These are phyloP conservation scores for Ceratobasidium sp. DNA, from an alignment of 1,284 basidiomycete genomes.

Conservation along the genomic window DNA sequence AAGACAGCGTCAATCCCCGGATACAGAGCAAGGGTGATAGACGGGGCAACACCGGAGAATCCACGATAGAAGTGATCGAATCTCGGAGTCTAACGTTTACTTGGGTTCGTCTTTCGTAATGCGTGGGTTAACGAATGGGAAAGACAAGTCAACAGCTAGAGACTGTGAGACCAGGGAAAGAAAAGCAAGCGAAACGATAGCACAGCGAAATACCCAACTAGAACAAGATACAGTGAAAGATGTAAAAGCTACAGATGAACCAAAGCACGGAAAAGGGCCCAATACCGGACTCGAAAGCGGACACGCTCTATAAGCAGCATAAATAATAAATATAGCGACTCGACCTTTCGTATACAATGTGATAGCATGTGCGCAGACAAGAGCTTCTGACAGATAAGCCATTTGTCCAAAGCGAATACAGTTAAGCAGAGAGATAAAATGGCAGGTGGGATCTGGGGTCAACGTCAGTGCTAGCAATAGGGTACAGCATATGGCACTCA, in stretches of 20 bases:
- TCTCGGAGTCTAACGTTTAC: not conserved
- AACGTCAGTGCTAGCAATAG: not conserved
- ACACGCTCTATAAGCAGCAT: conserved; percentile 34
- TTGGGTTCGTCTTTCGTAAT: not conserved
- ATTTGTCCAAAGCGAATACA: conserved; percentile 37
- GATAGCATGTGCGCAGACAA: conserved; percentile 24
- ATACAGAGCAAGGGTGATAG: not conserved
- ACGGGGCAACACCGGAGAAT: not conserved
- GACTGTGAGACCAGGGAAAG: not conserved
- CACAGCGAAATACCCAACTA: not conserved
- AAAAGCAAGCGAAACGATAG: conserved; percentile 4
- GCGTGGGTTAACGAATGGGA: conserved; percentile 12
- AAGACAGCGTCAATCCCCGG: no score
- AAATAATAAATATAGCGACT: conserved; percentile 46
- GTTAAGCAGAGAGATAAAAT: not conserved
- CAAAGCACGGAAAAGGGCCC: not conserved
- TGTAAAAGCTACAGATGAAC: not conserved
- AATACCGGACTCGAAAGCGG: not conserved
- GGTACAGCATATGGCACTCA: conserved; percentile 8
- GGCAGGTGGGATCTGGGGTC: conserved; percentile 4
- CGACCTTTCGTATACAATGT: conserved; percentile 42
- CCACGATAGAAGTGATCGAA: not conserved
- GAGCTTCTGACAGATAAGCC: conserved; percentile 12
- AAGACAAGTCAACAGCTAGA: not conserved
- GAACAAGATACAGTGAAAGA: conserved; percentile 23